Evolutionary conservation across 306 rosid species (phyloP), one percentile per base, ranked within the genome.

Genomic region (Citrullus mucosospermus): DNA sequence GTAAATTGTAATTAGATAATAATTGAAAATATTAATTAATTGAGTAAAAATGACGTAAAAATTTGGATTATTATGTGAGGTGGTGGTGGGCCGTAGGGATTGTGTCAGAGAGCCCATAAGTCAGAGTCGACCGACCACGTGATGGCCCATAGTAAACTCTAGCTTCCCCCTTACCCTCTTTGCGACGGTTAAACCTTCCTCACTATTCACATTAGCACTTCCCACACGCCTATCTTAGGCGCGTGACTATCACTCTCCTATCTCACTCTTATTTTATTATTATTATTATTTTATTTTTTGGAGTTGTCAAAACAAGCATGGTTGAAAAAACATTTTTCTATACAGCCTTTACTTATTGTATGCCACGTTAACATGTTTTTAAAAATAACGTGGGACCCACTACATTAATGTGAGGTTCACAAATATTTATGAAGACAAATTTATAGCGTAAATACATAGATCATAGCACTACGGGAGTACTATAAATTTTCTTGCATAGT

Each of bases 101-200:
- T 62, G 12, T 66, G 51, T 8, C 51, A 36, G 15, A 5, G 41
- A 9, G 73, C 51, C 51, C 73, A 66, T 66, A 62, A 32, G 73
- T 66, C 73, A 66, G 30, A 39, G 30, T 66, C 73, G 30, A 66
- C 51, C 73, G 73, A 66, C 73, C 73, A 66, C 73, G 73, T 66
- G 73, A 66, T 66, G 22, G 51, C 73, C 73, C 73, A 18, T 39
- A 8, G 73, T 34, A 66, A 32, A 63, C 20, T 14, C 51, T 39
- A 18, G 3, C 48, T 66, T 66, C 73, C 73, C 16, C 3, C 28
- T 38, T 38, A 38, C 12, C 15, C 28, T 38, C 72, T 66, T 16
- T n/a, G 11, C 0, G 3, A 66, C 72, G 72, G 72, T 38, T 66
- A 34, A 66, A 34, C 50, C 72, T 66, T 66, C 50, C 43, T 38